phyloP scores from a whole-genome alignment of 106 monocot genomes.

The Dactylorhiza incarnata region DNA sequence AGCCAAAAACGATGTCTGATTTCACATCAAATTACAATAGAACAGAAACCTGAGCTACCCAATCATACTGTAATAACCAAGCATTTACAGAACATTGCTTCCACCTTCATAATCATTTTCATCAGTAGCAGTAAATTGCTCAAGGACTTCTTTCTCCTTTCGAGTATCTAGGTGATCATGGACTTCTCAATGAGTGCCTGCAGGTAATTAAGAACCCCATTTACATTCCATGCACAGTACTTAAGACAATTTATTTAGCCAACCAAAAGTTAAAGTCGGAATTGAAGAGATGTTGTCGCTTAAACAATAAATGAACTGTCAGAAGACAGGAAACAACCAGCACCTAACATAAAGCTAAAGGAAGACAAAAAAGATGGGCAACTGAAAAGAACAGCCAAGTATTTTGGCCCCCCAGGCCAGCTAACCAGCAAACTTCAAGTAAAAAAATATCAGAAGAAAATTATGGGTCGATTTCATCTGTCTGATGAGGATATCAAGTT shows the following conservation, averaged over 20 bases:
- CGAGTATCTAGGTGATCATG: conserved; percentile 64
- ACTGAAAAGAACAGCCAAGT: conserved; percentile 2
- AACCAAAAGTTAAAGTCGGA: too few relatives aligned
- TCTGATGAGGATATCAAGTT: background rate
- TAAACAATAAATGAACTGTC: background rate
- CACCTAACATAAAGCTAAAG: conserved; percentile 1
- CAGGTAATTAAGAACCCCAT: conserved; percentile 94
- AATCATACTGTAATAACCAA: conserved; percentile 96
- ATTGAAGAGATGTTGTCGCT: background rate
- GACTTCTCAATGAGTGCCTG: conserved; percentile 98
- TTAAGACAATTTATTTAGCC: too few relatives aligned
- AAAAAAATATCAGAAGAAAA: background rate
- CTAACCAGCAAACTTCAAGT: background rate
- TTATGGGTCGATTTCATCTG: background rate
- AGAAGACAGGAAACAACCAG: background rate
- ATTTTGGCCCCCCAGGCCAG: background rate
- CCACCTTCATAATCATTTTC: conserved; percentile 93
- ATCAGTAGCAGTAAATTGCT: conserved; percentile 77
- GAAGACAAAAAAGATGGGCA: background rate
- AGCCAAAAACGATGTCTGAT: too few relatives aligned
- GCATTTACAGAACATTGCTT: conserved; percentile 91
- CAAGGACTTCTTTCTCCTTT: conserved; percentile 92
- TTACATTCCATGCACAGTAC: conserved; percentile 97
- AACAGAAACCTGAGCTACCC: conserved; percentile 43
- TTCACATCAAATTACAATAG: too few relatives aligned